A percentile compares a stretch with the other conserved stretches of the same genome.
phyloP scores from a whole-genome alignment of 2,329 filamentous ascomycete genomes.

The Lachnellula cervina region DNA sequence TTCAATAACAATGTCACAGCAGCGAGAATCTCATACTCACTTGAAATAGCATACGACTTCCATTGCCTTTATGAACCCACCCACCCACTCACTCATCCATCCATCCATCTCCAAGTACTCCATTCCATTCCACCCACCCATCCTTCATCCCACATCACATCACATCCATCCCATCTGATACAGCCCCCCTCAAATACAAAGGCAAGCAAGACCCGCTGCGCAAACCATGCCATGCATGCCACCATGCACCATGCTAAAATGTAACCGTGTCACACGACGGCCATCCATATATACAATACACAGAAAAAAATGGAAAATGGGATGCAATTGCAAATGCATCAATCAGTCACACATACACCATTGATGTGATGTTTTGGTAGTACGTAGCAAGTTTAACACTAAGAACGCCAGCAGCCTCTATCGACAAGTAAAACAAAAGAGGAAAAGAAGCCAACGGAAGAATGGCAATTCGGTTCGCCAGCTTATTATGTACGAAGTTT shows the following conservation, averaged over 20 bases:
- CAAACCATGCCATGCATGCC: background rate
- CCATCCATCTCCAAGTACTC: conserved; percentile 1
- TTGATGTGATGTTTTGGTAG: background rate
- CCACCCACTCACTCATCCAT: background rate
- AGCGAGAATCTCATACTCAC: no score
- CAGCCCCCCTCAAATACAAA: background rate
- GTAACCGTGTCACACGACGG: background rate
- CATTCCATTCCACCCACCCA: background rate
- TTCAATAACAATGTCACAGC: no score
- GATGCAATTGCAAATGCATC: background rate
- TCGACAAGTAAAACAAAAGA: conserved; percentile 14
- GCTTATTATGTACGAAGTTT: conserved; percentile 23
- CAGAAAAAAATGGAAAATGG: background rate
- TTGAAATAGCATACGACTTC: background rate
- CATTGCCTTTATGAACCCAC: background rate
- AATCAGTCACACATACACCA: background rate
- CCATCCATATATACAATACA: background rate
- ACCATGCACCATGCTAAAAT: background rate
- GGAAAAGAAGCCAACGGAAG: background rate
- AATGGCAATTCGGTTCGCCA: no score
- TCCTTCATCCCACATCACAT: background rate
- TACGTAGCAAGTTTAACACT: background rate
- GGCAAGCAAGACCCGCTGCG: conserved; percentile 20
- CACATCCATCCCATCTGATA: background rate
- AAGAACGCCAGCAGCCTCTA: conserved; percentile 4